Base-by-base conservation (phyloP, 495 filamentous ascomycete genomes). In the Xylaria intraflava region DNA sequence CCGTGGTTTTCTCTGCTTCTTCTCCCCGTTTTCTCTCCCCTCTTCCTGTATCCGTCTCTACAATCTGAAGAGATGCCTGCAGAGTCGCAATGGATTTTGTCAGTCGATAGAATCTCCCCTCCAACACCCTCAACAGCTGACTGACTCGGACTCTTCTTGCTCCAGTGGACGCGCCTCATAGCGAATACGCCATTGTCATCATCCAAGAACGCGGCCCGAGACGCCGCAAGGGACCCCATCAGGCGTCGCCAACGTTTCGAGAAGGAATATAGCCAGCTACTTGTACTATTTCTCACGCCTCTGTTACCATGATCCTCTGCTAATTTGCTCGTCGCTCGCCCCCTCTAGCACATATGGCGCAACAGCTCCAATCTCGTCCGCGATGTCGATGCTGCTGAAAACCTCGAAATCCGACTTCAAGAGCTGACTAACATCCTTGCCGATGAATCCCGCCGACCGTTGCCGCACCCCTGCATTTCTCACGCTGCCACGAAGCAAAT, bases 181-280 rank as follows among this genome's bases (percentile, higher is more conserved):
- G 90, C 89, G 66, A 88, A 89, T 64, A 86, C 83, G 57, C 81
- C 82, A 62, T 71, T 81, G 40, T 78, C 82, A 40, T 78, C 82
- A 46, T 69, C 78, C 80, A 69, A 66, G 53, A 60, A 66, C 69
- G 69, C 79, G 69, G 61, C 80, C 69, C 79, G 80, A 68, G 76
- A 81, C 57, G 73, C 81, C 41, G 75, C 83, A 31, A 84, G 84
- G 61, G 86, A 89, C 63, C 89, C 92, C 31, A 84, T 89, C 54
- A 83, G 92, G 66, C 88, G 94, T 59, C 82, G 95, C 65, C 83
- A 85, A 60, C 85, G 87, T 51, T 98, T 96, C 73, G 93, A 92
- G 73, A 84, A 87, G 64, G 81, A 86, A 59, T 95, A 92, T 71
- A 83, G 87, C 64, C 82, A 89, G 65, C 77, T 95, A 19, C 77